Conservation (phyloP, 192 early-diverging fungal species). For the Globomyces pollinis-pini region DNA sequence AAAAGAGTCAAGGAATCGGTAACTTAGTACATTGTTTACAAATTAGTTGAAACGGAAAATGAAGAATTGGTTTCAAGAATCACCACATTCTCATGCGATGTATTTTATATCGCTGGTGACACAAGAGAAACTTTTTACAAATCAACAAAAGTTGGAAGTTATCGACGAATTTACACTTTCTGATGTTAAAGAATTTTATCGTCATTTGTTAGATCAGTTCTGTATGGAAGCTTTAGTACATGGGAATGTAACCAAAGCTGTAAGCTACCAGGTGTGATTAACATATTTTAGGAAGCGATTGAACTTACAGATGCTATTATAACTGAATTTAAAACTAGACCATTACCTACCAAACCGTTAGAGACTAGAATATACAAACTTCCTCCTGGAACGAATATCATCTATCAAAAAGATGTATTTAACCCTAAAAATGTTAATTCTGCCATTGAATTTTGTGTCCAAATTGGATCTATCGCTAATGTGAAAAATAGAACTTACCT, state of each 20-base stretch:
- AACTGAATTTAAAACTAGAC: neutral
- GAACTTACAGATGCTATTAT: neutral
- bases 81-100: constrained; percentile 73
- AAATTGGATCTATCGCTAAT: constrained; percentile 67
- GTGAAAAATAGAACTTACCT: constrained; percentile 56
- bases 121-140: constrained; percentile 72
- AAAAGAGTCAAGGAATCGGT: constrained; percentile 66
- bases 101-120: constrained; percentile 68
- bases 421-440: constrained; percentile 83
- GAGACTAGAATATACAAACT: neutral
- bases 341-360: neutral
- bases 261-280: too few species aligned
- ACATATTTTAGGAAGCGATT: neutral
- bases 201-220: constrained; percentile 59
- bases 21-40: constrained; percentile 56
- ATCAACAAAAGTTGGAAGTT: constrained; percentile 66
- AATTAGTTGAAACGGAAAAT: neutral
- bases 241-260: constrained; percentile 54
- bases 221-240: constrained; percentile 76
- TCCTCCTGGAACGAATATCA: neutral
- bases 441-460: constrained; percentile 76
- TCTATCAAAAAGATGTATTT: constrained; percentile 30
- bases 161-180: constrained; percentile 60
- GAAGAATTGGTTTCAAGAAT: constrained; percentile 65
- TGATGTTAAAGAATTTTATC: constrained; percentile 70